Percentiles rank a stretch among this genome's conserved stretches.
These are phyloP conservation scores for Saccharomycopsis fermentans DNA, from an alignment of 805 yeast genomes.

Conservation along the genomic window DNA sequence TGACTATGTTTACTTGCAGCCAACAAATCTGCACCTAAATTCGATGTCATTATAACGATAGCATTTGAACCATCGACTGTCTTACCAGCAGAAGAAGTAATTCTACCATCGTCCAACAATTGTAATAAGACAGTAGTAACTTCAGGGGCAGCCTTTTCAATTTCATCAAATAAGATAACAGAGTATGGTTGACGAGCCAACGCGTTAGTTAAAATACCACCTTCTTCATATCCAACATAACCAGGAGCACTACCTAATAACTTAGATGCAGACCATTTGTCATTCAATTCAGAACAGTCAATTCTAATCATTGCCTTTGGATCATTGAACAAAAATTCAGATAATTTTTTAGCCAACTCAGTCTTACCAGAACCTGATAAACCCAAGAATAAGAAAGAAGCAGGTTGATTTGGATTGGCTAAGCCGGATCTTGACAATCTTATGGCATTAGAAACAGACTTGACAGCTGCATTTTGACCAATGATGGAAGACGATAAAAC, in stretches of 20 bases:
- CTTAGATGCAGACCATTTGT: constrained; percentile 92
- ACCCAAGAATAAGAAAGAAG: constrained; percentile 90
- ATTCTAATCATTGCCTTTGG: constrained; percentile 95
- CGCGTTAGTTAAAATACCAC: constrained; percentile 92
- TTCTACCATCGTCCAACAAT: constrained; percentile 91
- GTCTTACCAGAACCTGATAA: constrained; percentile 98
- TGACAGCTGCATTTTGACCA: constrained; percentile 93
- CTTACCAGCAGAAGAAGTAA: constrained; percentile 90
- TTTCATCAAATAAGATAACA: constrained; percentile 93
- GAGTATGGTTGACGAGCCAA: constrained; percentile 87
- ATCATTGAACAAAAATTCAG: constrained; percentile 92
- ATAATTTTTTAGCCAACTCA: constrained; percentile 92
- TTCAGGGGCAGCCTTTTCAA: constrained; percentile 97
- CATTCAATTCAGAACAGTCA: constrained; percentile 93
- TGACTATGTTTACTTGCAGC: constrained; percentile 54
- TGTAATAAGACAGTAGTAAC: constrained; percentile 87
- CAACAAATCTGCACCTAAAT: constrained; percentile 89
- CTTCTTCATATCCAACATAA: constrained; percentile 93
- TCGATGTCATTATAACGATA: constrained; percentile 92
- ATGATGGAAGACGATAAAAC: constrained; percentile 77
- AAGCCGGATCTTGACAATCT: constrained; percentile 89
- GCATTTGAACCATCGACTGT: constrained; percentile 87
- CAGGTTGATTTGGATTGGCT: constrained; percentile 93
- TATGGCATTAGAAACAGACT: constrained; percentile 91
- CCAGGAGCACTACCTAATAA: constrained; percentile 97